Evolutionary conservation across 768 basidiomycete genomes (phyloP), one percentile per base, ranked within the genome.

Genomic region (Rhodotorula diobovata): DNA sequence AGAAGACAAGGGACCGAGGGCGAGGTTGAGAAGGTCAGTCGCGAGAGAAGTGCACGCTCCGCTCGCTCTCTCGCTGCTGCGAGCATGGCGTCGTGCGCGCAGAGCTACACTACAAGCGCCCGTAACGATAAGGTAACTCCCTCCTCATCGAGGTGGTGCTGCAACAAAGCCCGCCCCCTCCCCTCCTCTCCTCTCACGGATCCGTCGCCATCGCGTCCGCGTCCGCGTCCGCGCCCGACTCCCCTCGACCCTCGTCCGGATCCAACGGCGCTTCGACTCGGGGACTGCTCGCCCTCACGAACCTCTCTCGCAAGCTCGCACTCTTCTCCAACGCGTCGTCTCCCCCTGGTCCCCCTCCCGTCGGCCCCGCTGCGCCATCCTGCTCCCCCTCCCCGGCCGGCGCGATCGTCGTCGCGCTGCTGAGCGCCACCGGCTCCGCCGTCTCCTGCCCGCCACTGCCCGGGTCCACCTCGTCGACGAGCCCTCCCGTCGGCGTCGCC

Each of bases 371-470:
- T 89, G n/a, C 90, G 83, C 74, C 90, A 89, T 76, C 86, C 86
- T 78, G 88, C 87, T 53, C 85, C 86, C 77, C 90, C 89, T n/a
- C 89, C 84, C 74, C 90, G 87, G 72, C 86, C 88, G 77, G 91
- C 90, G 61, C 89, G 83, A 67, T 37, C 53, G 66, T 63, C 56
- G 60, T 67, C 15, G 67, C 53, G 16, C 41, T 37, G 37, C 57
- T 66, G 2, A 75, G 25, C 30, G 67, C 70, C 15, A 75, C 64
- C 18, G 73, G 73, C 30, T 65, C 67, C 1, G 41, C 61, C 34
- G 61, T 57, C 53, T 75, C 73, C 23, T 2, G 23, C 25, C 60
- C 61, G 10, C 73, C 73, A 16, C 50, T 54, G 2, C 73, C 73
- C 0, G 67, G 70, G 39, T 75, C 73, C 7, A 77, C 76, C 43